Percentiles rank a stretch among this genome's conserved stretches.
phyloP scores from a whole-genome alignment of 140 eudicot genomes.

The Stevia rebaudiana region DNA sequence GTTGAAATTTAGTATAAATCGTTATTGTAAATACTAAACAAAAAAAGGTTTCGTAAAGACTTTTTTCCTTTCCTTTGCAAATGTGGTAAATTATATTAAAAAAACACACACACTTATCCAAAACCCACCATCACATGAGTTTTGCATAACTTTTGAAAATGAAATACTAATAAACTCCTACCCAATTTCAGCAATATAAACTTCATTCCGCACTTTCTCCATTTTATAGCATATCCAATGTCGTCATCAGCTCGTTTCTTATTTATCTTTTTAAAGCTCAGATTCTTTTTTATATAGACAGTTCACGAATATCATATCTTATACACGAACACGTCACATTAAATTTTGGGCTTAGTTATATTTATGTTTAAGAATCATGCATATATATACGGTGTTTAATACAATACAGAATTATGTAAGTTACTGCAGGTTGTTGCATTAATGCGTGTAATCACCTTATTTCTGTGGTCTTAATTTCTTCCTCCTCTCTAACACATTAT shows the following conservation, averaged over 20 bases:
- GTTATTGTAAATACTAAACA: neutral
- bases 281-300: no score
- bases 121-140: constrained; percentile 8
- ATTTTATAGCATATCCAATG: constrained; percentile 22
- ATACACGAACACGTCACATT: no score
- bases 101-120: constrained; percentile 1
- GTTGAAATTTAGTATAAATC: constrained; percentile 11
- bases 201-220: constrained; percentile 21
- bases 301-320: no score
- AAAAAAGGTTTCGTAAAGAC: neutral
- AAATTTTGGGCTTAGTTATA: no score
- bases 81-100: neutral
- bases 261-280: constrained; percentile 3
- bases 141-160: constrained; percentile 7
- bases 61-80: neutral
- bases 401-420: no score
- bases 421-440: no score
- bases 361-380: no score
- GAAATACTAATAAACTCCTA: constrained; percentile 20
- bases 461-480: no score
- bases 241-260: neutral
- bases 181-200: constrained; percentile 27
- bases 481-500: no score
- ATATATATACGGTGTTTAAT: no score
- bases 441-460: no score